Percentiles rank a stretch among this genome's conserved stretches.
Conservation (phyloP, 805 yeast species). For the Blastobotrys attinorum region DNA sequence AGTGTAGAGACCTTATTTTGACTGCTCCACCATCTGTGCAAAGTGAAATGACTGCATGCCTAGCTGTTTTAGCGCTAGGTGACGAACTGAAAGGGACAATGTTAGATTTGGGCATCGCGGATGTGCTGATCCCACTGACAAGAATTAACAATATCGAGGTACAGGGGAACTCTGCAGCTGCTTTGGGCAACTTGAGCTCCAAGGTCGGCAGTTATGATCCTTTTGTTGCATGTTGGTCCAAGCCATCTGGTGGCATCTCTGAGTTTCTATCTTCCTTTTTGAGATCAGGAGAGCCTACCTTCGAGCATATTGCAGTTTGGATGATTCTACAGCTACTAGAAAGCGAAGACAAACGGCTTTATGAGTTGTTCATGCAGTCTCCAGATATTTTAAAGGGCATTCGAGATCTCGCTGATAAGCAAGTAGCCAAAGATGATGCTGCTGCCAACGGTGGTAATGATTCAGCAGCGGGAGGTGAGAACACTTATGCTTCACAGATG, state of each 20-base stretch:
- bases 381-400: slow-evolving; percentile 29
- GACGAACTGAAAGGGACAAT: slow-evolving; percentile 86
- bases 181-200: slow-evolving; percentile 90
- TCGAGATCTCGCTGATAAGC: slow-evolving; percentile 26
- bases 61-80: slow-evolving; percentile 93
- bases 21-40: slow-evolving; percentile 87
- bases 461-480: slow-evolving; percentile 15
- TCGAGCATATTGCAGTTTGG: slow-evolving; percentile 98
- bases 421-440: slow-evolving; percentile 13
- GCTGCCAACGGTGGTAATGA: slow-evolving; percentile 14
- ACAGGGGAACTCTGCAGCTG: slow-evolving; percentile 98
- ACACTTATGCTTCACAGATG: slow-evolving; percentile 26
- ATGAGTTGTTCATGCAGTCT: slow-evolving; percentile 25
- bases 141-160: slow-evolving; percentile 84
- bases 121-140: slow-evolving; percentile 87
- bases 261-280: slow-evolving; percentile 78
- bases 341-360: slow-evolving; percentile 60
- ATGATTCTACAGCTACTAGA: slow-evolving; percentile 88
- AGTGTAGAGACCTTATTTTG: slow-evolving; percentile 81
- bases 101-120: slow-evolving; percentile 74
- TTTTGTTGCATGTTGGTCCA: slow-evolving; percentile 69
- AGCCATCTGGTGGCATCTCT: slow-evolving; percentile 75
- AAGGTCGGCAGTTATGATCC: slow-evolving; percentile 77
- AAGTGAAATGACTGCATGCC: slow-evolving; percentile 92
- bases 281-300: slow-evolving; percentile 79